Percentiles rank a stretch among this genome's conserved stretches.
Evolutionary conservation across 2,329 filamentous ascomycete species (phyloP).

Genomic region (Diplocarpon rosae): DNA sequence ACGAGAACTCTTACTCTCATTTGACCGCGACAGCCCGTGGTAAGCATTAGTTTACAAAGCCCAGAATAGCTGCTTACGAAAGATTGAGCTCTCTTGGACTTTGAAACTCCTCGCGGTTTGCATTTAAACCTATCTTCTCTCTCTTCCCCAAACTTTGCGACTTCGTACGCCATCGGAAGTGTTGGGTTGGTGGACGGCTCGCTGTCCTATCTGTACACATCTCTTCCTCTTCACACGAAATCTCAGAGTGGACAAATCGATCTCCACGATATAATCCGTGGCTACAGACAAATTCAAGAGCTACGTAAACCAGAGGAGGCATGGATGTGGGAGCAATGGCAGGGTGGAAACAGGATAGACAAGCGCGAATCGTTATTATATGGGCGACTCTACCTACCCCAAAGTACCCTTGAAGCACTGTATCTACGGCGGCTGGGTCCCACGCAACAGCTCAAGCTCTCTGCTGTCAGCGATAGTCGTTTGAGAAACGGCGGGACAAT

Average conservation of each 20-base stretch:
- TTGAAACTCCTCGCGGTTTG: constrained; percentile 73
- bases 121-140: constrained; percentile 84
- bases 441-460: constrained; percentile 68
- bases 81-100: constrained; percentile 67
- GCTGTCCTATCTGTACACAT: constrained; percentile 94
- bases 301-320: constrained; percentile 41
- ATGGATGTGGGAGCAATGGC: constrained; percentile 43
- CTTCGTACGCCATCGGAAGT: constrained; percentile 83
- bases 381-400: constrained; percentile 70
- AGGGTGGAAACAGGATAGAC: constrained; percentile 37
- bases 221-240: constrained; percentile 57
- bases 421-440: constrained; percentile 70
- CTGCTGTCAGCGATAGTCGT: constrained; percentile 61
- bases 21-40: constrained; percentile 76
- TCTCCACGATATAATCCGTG: constrained; percentile 65
- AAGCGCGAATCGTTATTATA: constrained; percentile 54
- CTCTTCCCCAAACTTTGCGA: constrained; percentile 85
- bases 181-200: constrained; percentile 90
- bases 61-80: constrained; percentile 15
- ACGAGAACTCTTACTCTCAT: constrained; percentile 83
- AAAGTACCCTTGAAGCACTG: constrained; percentile 75
- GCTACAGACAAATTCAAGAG: constrained; percentile 70
- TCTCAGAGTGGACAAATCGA: constrained; percentile 67
- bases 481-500: constrained; percentile 68
- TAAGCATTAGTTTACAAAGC: constrained; percentile 29